Evolutionary conservation across 108 stramenopile genomes (phyloP).

Genomic region (Pseudonitzschia pungens): DNA sequence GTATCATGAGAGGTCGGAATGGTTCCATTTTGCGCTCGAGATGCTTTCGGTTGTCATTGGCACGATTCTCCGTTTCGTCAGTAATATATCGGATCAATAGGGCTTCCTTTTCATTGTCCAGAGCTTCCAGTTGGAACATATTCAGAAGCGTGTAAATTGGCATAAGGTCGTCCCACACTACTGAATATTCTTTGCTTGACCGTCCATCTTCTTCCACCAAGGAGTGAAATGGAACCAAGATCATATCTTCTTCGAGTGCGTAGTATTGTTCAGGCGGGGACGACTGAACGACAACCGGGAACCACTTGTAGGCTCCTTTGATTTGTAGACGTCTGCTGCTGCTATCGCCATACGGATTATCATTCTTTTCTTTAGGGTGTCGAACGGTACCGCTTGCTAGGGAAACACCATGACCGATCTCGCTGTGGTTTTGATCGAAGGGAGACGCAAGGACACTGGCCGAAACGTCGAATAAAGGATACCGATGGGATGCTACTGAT

Average conservation of each 20-base stretch:
- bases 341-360: constrained; percentile 25
- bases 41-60: neutral
- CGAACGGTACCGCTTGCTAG: constrained; percentile 46
- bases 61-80: neutral
- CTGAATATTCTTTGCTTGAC: constrained; percentile 13
- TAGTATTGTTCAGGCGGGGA: constrained; percentile 25
- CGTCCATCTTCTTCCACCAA: constrained; percentile 35
- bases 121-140: constrained; percentile 33
- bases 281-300: constrained; percentile 30
- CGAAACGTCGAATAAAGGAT: constrained; percentile 13
- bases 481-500: neutral
- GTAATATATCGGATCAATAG: constrained; percentile 23
- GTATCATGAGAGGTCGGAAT: constrained; percentile 12
- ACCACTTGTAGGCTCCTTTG: constrained; percentile 40
- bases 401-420: constrained; percentile 18
- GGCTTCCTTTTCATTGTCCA: constrained; percentile 8
- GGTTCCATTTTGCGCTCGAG: neutral
- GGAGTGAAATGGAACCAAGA: constrained; percentile 56
- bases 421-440: neutral
- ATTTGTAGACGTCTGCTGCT: neutral
- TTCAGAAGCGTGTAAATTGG: constrained; percentile 43
- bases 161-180: constrained; percentile 59
- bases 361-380: neutral
- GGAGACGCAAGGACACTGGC: neutral
- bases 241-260: constrained; percentile 30